Percentiles rank a stretch among this genome's conserved stretches.
These are phyloP conservation scores for Tanacetum coccineum DNA, from an alignment of 129 eudicot species.

Conservation along the genomic window DNA sequence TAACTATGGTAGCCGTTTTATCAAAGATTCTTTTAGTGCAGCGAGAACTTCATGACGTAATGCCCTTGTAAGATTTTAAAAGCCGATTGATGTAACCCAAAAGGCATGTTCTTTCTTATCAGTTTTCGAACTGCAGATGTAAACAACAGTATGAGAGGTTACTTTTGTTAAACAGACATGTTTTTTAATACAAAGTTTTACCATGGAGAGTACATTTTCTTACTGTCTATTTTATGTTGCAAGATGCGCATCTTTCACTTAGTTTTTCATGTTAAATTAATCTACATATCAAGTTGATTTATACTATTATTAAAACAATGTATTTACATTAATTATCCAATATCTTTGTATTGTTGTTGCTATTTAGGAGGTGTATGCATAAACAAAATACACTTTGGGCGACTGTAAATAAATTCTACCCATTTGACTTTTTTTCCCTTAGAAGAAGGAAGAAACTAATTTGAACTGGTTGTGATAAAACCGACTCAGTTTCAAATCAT, in stretches of 20 bases:
- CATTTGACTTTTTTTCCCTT: not conserved
- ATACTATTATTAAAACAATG: no score
- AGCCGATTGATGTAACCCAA: not conserved
- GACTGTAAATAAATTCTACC: not conserved
- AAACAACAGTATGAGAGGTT: no score
- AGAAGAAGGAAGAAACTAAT: not conserved
- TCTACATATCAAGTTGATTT: no score
- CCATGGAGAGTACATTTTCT: no score
- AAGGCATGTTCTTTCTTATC: not conserved
- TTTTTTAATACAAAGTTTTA: no score
- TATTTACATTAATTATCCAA: not conserved
- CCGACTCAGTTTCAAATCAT: constrained; percentile 12
- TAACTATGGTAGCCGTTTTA: constrained; percentile 43
- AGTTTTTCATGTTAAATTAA: no score
- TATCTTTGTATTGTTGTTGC: not conserved
- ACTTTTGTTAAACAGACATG: no score
- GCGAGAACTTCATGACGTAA: constrained; percentile 43
- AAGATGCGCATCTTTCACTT: no score
- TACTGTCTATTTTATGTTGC: no score
- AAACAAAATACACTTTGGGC: no score
- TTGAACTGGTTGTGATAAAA: not conserved
- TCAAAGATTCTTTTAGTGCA: constrained; percentile 69
- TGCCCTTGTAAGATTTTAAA: constrained; percentile 33
- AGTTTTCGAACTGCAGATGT: no score
- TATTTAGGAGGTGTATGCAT: no score